These are phyloP conservation scores for Penicillium cinerascens DNA, from an alignment of 495 filamentous ascomycete genomes.

Conservation along the genomic window DNA sequence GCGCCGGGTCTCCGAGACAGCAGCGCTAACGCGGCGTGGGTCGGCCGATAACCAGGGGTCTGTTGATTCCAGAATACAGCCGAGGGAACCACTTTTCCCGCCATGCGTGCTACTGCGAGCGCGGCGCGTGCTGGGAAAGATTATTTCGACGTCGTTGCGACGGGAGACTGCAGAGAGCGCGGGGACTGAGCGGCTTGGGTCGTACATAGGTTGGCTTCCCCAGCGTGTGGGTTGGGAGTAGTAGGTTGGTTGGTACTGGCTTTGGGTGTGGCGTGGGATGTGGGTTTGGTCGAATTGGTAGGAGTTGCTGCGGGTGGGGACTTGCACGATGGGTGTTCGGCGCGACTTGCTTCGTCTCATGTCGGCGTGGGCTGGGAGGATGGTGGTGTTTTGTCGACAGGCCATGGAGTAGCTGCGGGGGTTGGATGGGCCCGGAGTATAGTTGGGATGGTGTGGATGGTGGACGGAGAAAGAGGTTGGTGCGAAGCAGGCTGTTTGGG, in stretches of 20 bases:
- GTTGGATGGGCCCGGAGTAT: slow-evolving; percentile 8
- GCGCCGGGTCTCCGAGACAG: slow-evolving; percentile 5
- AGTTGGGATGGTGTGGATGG: slow-evolving; percentile 32
- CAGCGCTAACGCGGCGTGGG: slow-evolving; percentile 4
- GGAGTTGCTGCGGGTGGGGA: slow-evolving; percentile 16
- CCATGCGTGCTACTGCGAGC: slow-evolving; percentile 37
- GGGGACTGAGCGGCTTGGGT: slow-evolving; percentile 18
- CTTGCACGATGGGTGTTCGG: slow-evolving; percentile 1
- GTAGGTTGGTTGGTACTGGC: slow-evolving; percentile 26
- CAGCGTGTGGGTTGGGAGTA: slow-evolving; percentile 16
- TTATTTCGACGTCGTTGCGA: slow-evolving; percentile 33
- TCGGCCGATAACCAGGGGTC: slow-evolving; percentile 26
- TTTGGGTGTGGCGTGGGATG: slow-evolving; percentile 29
- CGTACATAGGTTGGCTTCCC: slow-evolving; percentile 19
- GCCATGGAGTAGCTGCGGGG: slow-evolving; percentile 18
- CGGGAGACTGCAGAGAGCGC: slow-evolving; percentile 13
- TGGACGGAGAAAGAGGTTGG: slow-evolving; percentile 19
- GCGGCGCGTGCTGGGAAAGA: slow-evolving; percentile 37
- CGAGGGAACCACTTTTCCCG: slow-evolving; percentile 23
- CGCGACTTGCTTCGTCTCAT: slow-evolving; percentile 9
- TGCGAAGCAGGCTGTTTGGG: slow-evolving; percentile 23
- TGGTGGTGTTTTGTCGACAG: slow-evolving; percentile 11
- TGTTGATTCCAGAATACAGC: slow-evolving; percentile 34
- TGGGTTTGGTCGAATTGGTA: slow-evolving; percentile 30
- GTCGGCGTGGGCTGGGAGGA: slow-evolving; percentile 3